Evolutionary conservation across 495 filamentous ascomycete species (phyloP).

Genomic region (Copromyces sp.): DNA sequence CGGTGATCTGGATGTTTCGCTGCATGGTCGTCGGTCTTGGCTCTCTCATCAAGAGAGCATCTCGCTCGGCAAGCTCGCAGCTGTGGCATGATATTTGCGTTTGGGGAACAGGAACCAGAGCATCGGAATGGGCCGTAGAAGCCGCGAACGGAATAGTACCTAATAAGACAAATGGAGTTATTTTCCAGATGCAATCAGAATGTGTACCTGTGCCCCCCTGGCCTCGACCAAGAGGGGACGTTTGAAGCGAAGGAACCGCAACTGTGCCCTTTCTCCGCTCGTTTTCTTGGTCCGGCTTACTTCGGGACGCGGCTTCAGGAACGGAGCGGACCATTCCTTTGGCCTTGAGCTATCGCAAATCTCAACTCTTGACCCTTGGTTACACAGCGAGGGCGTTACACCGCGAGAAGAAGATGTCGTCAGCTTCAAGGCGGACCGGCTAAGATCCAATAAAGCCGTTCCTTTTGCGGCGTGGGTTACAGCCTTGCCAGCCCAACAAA

Average conservation of each 20-base stretch:
- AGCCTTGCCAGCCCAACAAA: background rate
- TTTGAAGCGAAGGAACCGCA: background rate
- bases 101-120: background rate
- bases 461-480: background rate
- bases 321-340: background rate
- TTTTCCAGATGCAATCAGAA: background rate
- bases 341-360: background rate
- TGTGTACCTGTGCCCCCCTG: background rate
- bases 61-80: background rate
- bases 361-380: background rate
- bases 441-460: background rate
- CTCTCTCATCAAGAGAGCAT: slow-evolving; percentile 1
- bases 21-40: background rate
- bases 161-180: background rate
- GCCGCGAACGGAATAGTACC: background rate
- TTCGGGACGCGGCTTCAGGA: background rate
- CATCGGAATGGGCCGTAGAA: background rate
- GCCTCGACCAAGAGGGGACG: background rate
- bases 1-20: background rate
- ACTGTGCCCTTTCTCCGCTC: background rate
- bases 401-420: slow-evolving; percentile 2
- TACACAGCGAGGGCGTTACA: background rate
- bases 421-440: background rate
- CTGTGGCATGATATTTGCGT: background rate
- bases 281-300: background rate